Percentiles rank a stretch among this genome's conserved stretches.
Evolutionary conservation across 768 basidiomycete genomes (phyloP).

Genomic region (Agaricus sinodeliciosus): DNA sequence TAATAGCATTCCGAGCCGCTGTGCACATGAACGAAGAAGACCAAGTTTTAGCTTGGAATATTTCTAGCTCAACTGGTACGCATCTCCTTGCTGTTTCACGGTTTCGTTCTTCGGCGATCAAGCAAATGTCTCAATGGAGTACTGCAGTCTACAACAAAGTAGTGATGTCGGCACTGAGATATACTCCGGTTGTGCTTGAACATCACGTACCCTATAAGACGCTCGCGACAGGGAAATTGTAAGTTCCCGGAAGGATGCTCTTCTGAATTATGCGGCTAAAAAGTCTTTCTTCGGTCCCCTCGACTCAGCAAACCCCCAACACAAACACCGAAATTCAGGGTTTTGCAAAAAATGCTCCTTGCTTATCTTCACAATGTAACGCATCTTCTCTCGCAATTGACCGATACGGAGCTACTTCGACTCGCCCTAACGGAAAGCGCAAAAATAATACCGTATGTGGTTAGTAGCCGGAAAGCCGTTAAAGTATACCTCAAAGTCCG

Average conservation of each 20-base stretch:
- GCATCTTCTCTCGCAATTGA: slow-evolving; percentile 70
- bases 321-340: slow-evolving; percentile 74
- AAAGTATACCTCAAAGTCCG: slow-evolving; percentile 82
- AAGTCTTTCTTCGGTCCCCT: not conserved
- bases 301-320: slow-evolving; percentile 72
- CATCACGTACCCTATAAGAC: slow-evolving; percentile 89
- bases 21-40: slow-evolving; percentile 85
- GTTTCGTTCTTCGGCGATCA: not conserved
- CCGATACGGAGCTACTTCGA: slow-evolving; percentile 56
- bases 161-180: slow-evolving; percentile 77
- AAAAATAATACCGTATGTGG: slow-evolving; percentile 85
- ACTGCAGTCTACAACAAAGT: slow-evolving; percentile 88
- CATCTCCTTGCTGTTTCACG: slow-evolving; percentile 4
- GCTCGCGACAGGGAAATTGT: slow-evolving; percentile 81
- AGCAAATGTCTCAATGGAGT: slow-evolving; percentile 8
- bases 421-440: slow-evolving; percentile 79
- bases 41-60: slow-evolving; percentile 75
- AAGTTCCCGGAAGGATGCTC: slow-evolving; percentile 23
- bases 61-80: slow-evolving; percentile 74
- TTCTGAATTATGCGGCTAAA: slow-evolving; percentile 1
- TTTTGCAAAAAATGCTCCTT: slow-evolving; percentile 79
- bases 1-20: slow-evolving; percentile 89
- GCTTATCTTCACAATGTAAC: slow-evolving; percentile 88
- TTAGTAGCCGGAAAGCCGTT: slow-evolving; percentile 76
- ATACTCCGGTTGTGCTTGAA: slow-evolving; percentile 82